Base-by-base conservation (phyloP, 75 land plant species). In the Gnetum montanum region DNA sequence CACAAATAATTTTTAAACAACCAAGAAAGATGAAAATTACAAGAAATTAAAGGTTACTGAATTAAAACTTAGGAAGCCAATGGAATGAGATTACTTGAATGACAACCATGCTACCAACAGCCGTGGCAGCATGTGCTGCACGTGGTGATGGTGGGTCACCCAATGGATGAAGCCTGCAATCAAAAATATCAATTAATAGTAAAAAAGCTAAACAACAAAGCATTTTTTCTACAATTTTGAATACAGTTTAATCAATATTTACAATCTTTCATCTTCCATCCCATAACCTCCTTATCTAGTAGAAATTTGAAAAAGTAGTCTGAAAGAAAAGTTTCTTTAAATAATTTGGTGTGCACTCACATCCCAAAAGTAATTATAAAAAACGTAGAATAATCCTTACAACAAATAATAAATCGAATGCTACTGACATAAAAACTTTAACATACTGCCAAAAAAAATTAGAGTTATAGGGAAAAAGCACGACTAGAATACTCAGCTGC, bases 131-230 rank as follows among this genome's bases (percentile, higher is more conserved):
- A 60, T 76, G 79, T 43, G 79, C 79, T 35, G 79, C 79, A 29
- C 79, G 79, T 31, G 70, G 79, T 50, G 73, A 76, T 47, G 79
- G 79, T 15, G 79, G 77, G 16, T 76, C 79, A 26, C 79, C 79
- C 29, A 67, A 54, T 4, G 79, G 77, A 47, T 55, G 63, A 19
- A 76, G 77, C 47, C 79, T 76, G 61, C 27, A 63, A 20, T 57
- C 31, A 38, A 26, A 12, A 38, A 4, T 26, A 25, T 25, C 2
- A 27, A n/a, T 57, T 4, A 57, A n/a, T n/a, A n/a, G n/a, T 15
- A 15, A 40, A 10, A 40, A 40, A 40, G 15, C 41, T 40, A 40
- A 40, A 10, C 41, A 40, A 10, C 41, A 10, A 40, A 40, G 15
- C 41, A 40, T 40, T 40, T 40, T 15, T 10, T 15, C 10, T 10